Evolutionary conservation across 257 asterid species (phyloP).

Genomic region (Solanum raphanifolium): DNA sequence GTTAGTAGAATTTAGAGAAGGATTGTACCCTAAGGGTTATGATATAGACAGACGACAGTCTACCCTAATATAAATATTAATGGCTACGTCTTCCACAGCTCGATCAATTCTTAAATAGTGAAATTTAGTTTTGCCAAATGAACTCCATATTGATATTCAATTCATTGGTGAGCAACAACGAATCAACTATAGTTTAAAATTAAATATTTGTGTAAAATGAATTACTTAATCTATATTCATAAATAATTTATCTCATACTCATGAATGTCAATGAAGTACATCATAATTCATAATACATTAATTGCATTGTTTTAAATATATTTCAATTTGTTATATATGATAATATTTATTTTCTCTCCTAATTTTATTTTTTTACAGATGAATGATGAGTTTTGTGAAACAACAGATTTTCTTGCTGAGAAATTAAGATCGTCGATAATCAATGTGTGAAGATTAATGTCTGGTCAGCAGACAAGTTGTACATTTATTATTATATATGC

Average conservation of each 20-base stretch:
- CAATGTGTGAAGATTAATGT: not conserved
- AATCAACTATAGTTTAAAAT: not conserved
- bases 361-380: not conserved
- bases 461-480: not conserved
- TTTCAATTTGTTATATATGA: not conserved
- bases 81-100: fast-evolving
- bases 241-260: not conserved
- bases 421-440: not conserved
- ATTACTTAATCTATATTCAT: not conserved
- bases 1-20: not conserved
- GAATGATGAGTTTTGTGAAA: not conserved
- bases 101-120: not conserved
- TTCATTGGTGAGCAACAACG: not conserved
- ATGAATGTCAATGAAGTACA: not conserved
- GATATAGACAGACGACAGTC: not conserved
- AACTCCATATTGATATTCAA: not conserved
- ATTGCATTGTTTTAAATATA: not conserved
- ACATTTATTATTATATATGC: not conserved
- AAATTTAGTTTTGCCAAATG: not conserved
- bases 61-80: not conserved
- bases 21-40: fast-evolving
- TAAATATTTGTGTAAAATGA: not conserved
- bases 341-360: not conserved
- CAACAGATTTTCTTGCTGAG: not conserved
- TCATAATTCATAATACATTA: not conserved